Conservation (phyloP, 345 rosid species). For the Theobroma cacao region DNA sequence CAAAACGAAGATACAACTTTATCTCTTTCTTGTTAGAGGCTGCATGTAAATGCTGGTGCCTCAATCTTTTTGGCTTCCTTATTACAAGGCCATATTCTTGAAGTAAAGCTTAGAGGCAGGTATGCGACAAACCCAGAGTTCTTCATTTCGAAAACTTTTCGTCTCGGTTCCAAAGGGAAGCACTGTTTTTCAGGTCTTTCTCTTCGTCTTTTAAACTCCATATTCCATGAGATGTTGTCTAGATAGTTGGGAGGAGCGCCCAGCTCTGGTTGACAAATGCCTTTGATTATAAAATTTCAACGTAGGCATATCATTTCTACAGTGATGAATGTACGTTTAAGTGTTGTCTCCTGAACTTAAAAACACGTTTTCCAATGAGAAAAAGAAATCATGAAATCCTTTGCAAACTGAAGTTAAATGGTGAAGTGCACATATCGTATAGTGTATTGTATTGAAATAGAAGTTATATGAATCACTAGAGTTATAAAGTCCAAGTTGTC, state of each 20-base stretch:
- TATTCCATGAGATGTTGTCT: no score
- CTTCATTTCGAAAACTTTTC: not conserved
- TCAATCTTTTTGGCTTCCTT: not conserved
- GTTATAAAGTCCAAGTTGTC: slow-evolving; percentile 3
- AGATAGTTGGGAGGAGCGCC: not conserved
- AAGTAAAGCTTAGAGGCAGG: no score
- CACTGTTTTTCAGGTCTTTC: not conserved
- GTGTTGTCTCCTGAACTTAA: not conserved
- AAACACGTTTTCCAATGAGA: not conserved
- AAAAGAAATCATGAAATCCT: not conserved
- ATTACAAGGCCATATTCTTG: not conserved
- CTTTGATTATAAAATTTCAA: no score
- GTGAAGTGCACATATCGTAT: not conserved
- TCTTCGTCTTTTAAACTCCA: not conserved
- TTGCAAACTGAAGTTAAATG: not conserved
- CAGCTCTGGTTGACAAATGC: not conserved
- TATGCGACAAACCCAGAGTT: not conserved
- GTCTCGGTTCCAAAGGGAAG: not conserved
- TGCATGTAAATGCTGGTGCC: not conserved
- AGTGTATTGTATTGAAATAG: not conserved
- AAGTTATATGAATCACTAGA: not conserved
- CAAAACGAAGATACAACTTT: not conserved
- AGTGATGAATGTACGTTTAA: not conserved
- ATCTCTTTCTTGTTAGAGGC: not conserved
- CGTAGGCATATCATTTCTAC: not conserved